Evolutionary conservation across 139 green algal species (phyloP), one percentile per base, ranked within the genome.

Genomic region (Micromonas commoda): DNA sequence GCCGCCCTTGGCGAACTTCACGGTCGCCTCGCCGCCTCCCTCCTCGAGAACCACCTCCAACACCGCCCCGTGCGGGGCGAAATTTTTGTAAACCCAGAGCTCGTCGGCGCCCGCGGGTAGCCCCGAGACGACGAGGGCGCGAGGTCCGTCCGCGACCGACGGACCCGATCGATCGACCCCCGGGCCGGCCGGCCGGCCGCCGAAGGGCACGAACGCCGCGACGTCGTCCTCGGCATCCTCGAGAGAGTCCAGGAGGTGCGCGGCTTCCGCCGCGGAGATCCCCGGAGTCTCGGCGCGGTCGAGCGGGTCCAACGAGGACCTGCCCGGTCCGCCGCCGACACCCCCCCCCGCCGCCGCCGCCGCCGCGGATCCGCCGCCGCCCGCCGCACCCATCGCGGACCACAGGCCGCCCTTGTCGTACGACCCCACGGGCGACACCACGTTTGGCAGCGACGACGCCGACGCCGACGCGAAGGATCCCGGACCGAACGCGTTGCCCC

Each of bases 21-120:
- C 45, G 9, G 45, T 57, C 45, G 9, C 45, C 45, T 9, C 45
- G 45, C 9, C 9, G 9, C 9, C 16, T 16, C 45, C 63, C 28
- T 23, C n/a, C 63, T 24, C 24, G 1, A 26, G 31, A 23, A 23
- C 31, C 63, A 32, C 63, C 21, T 26, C 34, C 32, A 54, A 16
- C 23, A 73, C 37, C 29, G 66, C 66, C 1, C 66, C 66, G 37
- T 54, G 37, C 66, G 66, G 66, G 3, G 66, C 66, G 37, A 73
- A 73, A 2, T 31, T 54, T 4, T 53, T 73, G 32, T 73, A 73
- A n/a, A 73, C 4, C 6, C 51, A 51, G 1, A 73, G 53, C 29
- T 73, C 66, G 37, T 73, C 33, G 1, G 29, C 31, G 20, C 2
- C 1, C 31, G 66, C 16, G 20, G 66, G 66, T 20, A 73, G 37